These are phyloP conservation scores for Phytopythium mirpurense DNA, from an alignment of 352 stramenopile species.

Conservation along the genomic window DNA sequence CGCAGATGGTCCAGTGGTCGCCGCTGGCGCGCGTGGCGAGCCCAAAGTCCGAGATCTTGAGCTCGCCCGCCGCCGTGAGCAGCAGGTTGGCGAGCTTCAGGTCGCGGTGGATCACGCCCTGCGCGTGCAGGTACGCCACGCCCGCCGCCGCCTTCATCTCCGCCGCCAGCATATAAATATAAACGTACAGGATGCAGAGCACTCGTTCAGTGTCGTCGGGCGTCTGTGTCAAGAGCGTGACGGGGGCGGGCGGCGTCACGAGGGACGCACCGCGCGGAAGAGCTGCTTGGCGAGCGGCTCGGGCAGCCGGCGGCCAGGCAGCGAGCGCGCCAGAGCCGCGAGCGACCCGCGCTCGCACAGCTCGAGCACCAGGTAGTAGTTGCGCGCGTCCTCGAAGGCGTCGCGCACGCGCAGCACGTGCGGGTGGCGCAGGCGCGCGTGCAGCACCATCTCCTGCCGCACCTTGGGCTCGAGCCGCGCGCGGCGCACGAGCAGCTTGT, in stretches of 20 bases:
- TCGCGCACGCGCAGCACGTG: conserved; percentile 44
- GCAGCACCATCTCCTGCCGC: conserved; percentile 67
- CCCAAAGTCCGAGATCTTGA: conserved; percentile 79
- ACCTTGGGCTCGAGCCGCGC: conserved; percentile 53
- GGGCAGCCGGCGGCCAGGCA: conserved; percentile 29
- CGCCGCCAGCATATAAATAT: too few relatives aligned
- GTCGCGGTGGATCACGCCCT: conserved; percentile 67
- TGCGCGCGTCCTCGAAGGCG: conserved; percentile 70
- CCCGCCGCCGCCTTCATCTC: conserved; percentile 25
- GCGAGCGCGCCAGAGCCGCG: conserved; percentile 28
- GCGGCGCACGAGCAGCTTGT: conserved; percentile 66
- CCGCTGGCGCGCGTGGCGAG: conserved; percentile 55
- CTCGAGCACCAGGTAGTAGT: conserved; percentile 75
- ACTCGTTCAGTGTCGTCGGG: too few relatives aligned
- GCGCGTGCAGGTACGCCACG: conserved; percentile 55
- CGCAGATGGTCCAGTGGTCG: conserved; percentile 63
- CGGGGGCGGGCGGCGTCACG: too few relatives aligned
- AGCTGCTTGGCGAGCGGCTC: conserved; percentile 39
- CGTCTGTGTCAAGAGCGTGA: not conserved
- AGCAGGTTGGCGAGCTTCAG: conserved; percentile 77
- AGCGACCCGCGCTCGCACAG: conserved; percentile 54
- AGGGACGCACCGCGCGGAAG: conserved; percentile 36
- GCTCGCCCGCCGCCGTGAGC: conserved; percentile 34
- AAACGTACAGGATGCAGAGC: too few relatives aligned
- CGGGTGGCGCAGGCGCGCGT: conserved; percentile 47